Evolutionary conservation across 345 rosid species (phyloP), one percentile per base, ranked within the genome.

Genomic region (Gossypium rotundifolium): DNA sequence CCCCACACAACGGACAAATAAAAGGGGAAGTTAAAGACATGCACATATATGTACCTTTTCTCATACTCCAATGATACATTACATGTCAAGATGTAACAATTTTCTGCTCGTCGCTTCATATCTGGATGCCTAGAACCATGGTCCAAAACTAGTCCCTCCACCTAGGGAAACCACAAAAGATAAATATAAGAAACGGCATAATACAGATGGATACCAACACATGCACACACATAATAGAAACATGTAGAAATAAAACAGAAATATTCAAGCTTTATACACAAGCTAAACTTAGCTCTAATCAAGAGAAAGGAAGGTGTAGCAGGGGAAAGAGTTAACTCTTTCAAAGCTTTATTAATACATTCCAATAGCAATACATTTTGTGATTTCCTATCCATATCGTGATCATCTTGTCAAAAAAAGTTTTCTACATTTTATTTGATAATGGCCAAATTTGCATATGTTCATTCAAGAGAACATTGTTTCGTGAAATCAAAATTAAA

Each of bases 131-230:
- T 91, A 23, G 99, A 95, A 73, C 98, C 99, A 81, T 95, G 99
- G 75, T 95, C 99, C 71, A 95, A 93, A 57, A 95, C 99, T 76
- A 95, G 94, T 73, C 99, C 99, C 81, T 95, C 97, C 83, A 95
- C 89, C 99, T 95, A 71, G 57, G 61, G 29, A 45, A 18, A 76
- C 60, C 0, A 59, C 38, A 59, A 44, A 11, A 67, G n/a, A 22
- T 49, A 57, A 49, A 59, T 17, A 25, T 23, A 17, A 58, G 42
- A 71, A 73, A 38, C 52, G 8, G 20, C 54, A 49, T 20, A 12
- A 66, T 57, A 13, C 12, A 58, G 62, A 58, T 11, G 27, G 14
- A 22, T 3, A 11, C 33, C 29, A 23, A 58, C 62, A 58, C 29
- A 58, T 58, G 38, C 25, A 25, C 40, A 59, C 17, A 11, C 7